Evolutionary conservation across 2,329 filamentous ascomycete species (phyloP).

Genomic region (Fusarium sulawesiense): DNA sequence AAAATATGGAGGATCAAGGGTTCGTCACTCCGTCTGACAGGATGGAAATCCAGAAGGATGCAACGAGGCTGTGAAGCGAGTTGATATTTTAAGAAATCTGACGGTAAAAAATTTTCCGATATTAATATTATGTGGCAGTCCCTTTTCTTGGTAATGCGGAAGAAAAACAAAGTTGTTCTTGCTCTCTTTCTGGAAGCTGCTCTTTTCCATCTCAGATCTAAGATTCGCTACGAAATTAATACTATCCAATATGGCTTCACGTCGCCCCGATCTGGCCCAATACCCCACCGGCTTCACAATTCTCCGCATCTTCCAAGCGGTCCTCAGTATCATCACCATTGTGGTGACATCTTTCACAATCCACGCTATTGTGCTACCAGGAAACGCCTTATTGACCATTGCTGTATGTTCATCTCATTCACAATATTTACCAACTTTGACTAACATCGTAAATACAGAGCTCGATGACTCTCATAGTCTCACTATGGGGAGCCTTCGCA

Average conservation of each 20-base stretch:
- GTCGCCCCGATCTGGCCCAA: slow-evolving; percentile 49
- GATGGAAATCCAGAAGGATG: background rate
- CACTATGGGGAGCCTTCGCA: slow-evolving; percentile 61
- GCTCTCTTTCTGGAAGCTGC: background rate
- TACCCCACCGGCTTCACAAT: slow-evolving; percentile 59
- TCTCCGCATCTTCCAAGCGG: slow-evolving; percentile 59
- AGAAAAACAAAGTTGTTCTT: background rate
- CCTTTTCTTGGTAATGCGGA: background rate
- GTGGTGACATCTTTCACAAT: slow-evolving; percentile 61
- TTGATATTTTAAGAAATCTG: background rate
- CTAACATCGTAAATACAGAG: slow-evolving; percentile 29
- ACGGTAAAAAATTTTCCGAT: background rate
- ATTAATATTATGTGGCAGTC: background rate
- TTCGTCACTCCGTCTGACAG: background rate
- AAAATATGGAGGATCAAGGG: background rate
- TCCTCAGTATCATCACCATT: slow-evolving; percentile 59
- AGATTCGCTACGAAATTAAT: background rate
- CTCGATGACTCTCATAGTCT: slow-evolving; percentile 58
- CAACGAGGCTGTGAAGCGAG: background rate
- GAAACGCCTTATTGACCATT: slow-evolving; percentile 51
- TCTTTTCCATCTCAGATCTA: no score
- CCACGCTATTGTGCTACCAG: slow-evolving; percentile 50
- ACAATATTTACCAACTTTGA: rapidly evolving
- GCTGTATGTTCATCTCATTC: slow-evolving; percentile 50
- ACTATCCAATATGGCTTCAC: background rate